Base-by-base conservation (phyloP, 331 rosid species). In the Ulmus americana region DNA sequence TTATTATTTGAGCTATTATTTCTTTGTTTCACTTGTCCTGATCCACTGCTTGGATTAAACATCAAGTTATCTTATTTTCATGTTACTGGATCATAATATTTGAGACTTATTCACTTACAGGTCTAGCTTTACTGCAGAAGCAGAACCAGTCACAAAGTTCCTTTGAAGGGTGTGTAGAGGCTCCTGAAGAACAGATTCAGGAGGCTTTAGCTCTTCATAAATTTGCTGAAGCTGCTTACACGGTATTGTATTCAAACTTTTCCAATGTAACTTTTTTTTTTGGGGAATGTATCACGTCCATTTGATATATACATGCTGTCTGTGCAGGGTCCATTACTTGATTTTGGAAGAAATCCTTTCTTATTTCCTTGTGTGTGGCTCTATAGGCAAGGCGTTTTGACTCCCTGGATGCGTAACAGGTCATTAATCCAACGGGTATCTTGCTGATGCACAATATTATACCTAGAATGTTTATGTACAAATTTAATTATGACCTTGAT, bases 201-300 rank as follows among this genome's bases (percentile, higher is more conserved):
- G 97, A 88, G 81, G 97, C 97, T 70, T 84, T 77, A 39, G 74
- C 82, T 72, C 87, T 91, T 71, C 96, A 88, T 84, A 88, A 86
- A 71, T 91, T 82, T 76, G 96, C 96, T 20, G 97, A 88, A 84
- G 97, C 97, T 70, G 96, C 97, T 57, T 91, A 91, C 79, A 91
- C 97, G 64, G 97, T 88, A 88, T 38, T 67, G 42, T 48, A 58
- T 58, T 41, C 35, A 46, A 65, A 70, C 10, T 52, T 63, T 63
- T 22, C 47, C 48, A 11, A 61, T 16, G 22, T 64, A 41, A 39
- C 4, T 46, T 50, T 43, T 61, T 67, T 68, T 40, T 46, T 39
- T 59, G 22, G 22, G 22, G 22, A 20, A 20, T 20, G 22, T 15
- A 39, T 63, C 40, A 47, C 45, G 55, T 15, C 72, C 39, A 60